Evolutionary conservation across 2,329 filamentous ascomycete genomes (phyloP).

Genomic region (Cladobotryum mycophilum): DNA sequence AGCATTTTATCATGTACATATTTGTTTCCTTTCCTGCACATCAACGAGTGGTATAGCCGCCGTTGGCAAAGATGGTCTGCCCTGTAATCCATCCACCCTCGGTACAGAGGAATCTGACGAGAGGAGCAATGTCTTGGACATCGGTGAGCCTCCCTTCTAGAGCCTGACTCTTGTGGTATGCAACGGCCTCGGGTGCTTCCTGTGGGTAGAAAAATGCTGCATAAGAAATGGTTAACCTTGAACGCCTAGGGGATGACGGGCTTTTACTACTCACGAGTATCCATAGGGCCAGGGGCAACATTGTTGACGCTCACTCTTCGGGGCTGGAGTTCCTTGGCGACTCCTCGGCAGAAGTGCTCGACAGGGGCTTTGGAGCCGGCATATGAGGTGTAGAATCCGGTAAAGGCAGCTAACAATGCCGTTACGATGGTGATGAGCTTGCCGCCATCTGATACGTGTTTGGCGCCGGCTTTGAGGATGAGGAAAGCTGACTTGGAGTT

Average conservation of each 20-base stretch:
- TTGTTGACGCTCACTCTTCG: slow-evolving; percentile 30
- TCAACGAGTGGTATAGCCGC: slow-evolving; percentile 39
- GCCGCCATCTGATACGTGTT: slow-evolving; percentile 36
- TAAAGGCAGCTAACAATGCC: slow-evolving; percentile 39
- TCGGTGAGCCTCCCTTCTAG: slow-evolving; percentile 36
- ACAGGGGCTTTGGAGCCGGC: slow-evolving; percentile 36
- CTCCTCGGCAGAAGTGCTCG: slow-evolving; percentile 33
- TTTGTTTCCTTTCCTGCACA: too few species aligned
- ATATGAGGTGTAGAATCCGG: slow-evolving; percentile 39
- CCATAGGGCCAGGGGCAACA: slow-evolving; percentile 33
- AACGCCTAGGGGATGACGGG: background rate
- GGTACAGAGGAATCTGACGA: slow-evolving; percentile 37
- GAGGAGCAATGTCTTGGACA: slow-evolving; percentile 38
- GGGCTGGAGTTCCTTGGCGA: slow-evolving; percentile 27
- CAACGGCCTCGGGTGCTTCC: slow-evolving; percentile 36
- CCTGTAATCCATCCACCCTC: slow-evolving; percentile 40
- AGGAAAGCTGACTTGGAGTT: slow-evolving; percentile 42
- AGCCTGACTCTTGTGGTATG: slow-evolving; percentile 38
- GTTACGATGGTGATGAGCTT: slow-evolving; percentile 42
- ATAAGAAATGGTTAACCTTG: background rate
- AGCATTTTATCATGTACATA: too few species aligned
- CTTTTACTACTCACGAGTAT: slow-evolving; percentile 30
- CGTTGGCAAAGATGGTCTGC: slow-evolving; percentile 43
- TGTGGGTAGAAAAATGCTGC: slow-evolving; percentile 40
- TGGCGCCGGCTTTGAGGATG: slow-evolving; percentile 37